A percentile compares a stretch with the other conserved stretches of the same genome.
phyloP scores from a whole-genome alignment of 2,329 filamentous ascomycete genomes.

The Aspergillaceae sp. region DNA sequence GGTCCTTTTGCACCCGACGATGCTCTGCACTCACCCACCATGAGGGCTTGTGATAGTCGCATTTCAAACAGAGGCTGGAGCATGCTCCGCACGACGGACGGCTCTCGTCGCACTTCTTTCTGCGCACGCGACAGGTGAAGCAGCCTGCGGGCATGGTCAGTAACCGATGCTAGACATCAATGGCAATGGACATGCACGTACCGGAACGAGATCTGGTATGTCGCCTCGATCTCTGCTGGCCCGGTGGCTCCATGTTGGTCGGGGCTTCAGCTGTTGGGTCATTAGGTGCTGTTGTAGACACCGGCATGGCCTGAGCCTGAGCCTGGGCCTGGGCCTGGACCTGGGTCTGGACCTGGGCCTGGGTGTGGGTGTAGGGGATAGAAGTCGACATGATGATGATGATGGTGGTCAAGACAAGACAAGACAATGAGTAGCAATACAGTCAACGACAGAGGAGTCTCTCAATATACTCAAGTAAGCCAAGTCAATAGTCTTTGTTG shows the following conservation, averaged over 20 bases:
- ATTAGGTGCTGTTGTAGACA: too few species aligned
- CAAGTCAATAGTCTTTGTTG: too few species aligned
- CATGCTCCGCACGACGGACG: conserved; percentile 55
- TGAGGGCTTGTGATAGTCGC: conserved; percentile 89
- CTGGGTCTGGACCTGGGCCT: too few species aligned
- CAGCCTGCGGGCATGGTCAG: conserved; percentile 40
- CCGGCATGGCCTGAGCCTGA: too few species aligned
- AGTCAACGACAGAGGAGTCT: too few species aligned
- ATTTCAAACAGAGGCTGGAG: conserved; percentile 66
- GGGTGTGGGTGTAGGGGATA: not conserved
- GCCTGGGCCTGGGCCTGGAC: too few species aligned
- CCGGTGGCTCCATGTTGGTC: not conserved
- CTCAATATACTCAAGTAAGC: too few species aligned
- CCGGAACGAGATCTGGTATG: conserved; percentile 88
- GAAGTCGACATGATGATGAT: not conserved
- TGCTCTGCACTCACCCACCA: conserved; percentile 95
- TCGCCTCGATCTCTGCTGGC: conserved; percentile 54
- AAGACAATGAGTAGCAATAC: not conserved
- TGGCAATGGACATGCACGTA: conserved; percentile 41
- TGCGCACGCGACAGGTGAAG: conserved; percentile 57
- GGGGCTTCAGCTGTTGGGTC: not conserved
- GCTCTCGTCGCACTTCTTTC: conserved; percentile 62
- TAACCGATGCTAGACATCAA: not conserved
- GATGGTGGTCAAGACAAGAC: too few species aligned
- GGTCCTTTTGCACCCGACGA: conserved; percentile 76